Base-by-base conservation (phyloP, 495 filamentous ascomycete species). In the Tuber microsphaerosporum region DNA sequence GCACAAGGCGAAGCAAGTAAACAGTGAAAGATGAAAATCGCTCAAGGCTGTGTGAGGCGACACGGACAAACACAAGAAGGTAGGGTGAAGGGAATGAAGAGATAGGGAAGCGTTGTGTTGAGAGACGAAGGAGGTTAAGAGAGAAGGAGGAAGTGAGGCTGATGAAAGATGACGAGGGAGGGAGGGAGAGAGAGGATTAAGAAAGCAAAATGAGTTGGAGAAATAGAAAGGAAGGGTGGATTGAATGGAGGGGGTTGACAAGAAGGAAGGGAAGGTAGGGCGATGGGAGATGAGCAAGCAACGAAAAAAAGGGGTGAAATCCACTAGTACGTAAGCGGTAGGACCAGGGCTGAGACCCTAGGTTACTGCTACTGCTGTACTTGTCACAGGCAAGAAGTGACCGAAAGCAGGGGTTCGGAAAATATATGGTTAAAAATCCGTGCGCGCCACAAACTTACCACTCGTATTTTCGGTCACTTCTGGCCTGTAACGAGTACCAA, bases 11-110 rank as follows among this genome's bases (percentile, higher is more conserved):
- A 70, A 61, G 51, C 26, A 61, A 70, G 70, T 43, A 45, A 69
- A 73, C 73, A 68, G 31, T 44, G 84, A 84, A 88, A 87, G 81
- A 75, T 83, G 82, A 75, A 61, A 69, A 71, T 81, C 44, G 76
- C 77, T 74, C 75, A 81, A 76, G 76, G 74, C 74, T 72, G 74
- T 72, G 77, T 69, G 76, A 56, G 61, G 46, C 39, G 46, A 46
- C 34, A 69, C 42, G n/a, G 37, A 75, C 26, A 39, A 61, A 46
- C 69, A 75, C 65, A 79, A 75, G 82, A 61, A 41, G 42, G 42
- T 65, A 80, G 72, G 73, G 69, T 43, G 73, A 71, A 76, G 70
- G 69, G 41, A 73, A 73, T 74, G 74, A 73, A 69, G 75, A 82
- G 79, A 73, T 78, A 81, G 82, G 76, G 78, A 76, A 51, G 37